phyloP scores from a whole-genome alignment of 306 rosid genomes.

The Vigna reflexopilosa region DNA sequence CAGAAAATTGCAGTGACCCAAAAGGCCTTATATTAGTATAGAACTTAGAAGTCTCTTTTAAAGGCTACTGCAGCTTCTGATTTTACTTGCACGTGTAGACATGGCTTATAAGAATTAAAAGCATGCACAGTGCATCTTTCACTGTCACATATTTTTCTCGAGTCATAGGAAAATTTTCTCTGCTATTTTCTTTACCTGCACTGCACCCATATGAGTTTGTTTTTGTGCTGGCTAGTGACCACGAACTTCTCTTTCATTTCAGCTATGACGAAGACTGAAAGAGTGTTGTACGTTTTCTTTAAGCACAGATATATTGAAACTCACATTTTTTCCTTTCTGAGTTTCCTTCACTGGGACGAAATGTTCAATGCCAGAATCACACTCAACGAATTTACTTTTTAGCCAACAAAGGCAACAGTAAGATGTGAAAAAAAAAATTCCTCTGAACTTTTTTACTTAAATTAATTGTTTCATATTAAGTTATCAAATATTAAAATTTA shows the following conservation, averaged over 20 bases:
- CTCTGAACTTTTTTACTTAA: neutral
- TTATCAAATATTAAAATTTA: neutral
- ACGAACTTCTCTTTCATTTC: slow-evolving; percentile 12
- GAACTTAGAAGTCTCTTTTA: slow-evolving; percentile 17
- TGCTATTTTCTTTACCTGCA: slow-evolving; percentile 32
- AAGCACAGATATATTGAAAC: slow-evolving; percentile 17
- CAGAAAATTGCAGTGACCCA: slow-evolving; percentile 2
- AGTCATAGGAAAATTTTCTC: neutral
- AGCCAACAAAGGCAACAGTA: slow-evolving; percentile 25
- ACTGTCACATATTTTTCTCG: slow-evolving; percentile 6
- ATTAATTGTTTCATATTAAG: slow-evolving; percentile 14
- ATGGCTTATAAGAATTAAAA: slow-evolving; percentile 21
- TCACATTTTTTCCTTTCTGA: slow-evolving; percentile 25
- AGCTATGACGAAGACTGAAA: slow-evolving; percentile 24
- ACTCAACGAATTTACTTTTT: slow-evolving; percentile 38
- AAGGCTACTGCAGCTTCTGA: slow-evolving; percentile 19
- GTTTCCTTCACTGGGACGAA: slow-evolving; percentile 49
- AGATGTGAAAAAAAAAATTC: slow-evolving; percentile 1
- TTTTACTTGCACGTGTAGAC: slow-evolving; percentile 35
- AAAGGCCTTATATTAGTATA: slow-evolving; percentile 5
- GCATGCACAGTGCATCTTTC: slow-evolving; percentile 24
- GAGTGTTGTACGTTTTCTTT: slow-evolving; percentile 22
- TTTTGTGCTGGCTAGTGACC: slow-evolving; percentile 18
- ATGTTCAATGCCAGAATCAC: slow-evolving; percentile 40
- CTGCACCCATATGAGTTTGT: slow-evolving; percentile 33